Evolutionary conservation across 2,329 filamentous ascomycete genomes (phyloP).

Genomic region (Alternaria postmessia): DNA sequence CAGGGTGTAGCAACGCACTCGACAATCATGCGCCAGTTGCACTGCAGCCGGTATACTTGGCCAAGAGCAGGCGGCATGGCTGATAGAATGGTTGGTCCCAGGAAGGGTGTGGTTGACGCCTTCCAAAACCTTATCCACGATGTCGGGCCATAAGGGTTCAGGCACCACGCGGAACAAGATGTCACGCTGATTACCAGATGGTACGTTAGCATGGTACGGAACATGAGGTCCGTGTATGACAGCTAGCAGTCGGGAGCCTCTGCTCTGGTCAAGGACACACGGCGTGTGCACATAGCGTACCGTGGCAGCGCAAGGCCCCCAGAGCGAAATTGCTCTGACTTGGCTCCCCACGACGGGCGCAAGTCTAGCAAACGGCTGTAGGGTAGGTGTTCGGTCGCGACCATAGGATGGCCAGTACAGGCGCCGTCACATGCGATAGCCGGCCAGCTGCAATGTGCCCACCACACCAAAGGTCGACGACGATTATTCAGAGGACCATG

Average conservation of each 20-base stretch:
- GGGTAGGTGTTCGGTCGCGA: conserved; percentile 10
- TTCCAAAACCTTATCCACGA: conserved; percentile 47
- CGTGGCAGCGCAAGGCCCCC: neutral
- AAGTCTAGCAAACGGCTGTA: conserved; percentile 12
- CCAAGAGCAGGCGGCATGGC: conserved; percentile 9
- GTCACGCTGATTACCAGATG: conserved; percentile 27
- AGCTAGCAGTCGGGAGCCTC: conserved; percentile 25
- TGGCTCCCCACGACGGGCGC: conserved; percentile 12
- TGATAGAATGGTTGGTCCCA: conserved; percentile 23
- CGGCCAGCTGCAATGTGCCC: conserved; percentile 8
- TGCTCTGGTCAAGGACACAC: conserved; percentile 20
- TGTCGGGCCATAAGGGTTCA: conserved; percentile 41
- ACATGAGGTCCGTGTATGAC: conserved; percentile 38
- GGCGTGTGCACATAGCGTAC: conserved; percentile 13
- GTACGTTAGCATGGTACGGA: conserved; percentile 29
- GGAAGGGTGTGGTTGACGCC: conserved; percentile 38
- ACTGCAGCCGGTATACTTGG: conserved; percentile 25
- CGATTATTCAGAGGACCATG: conserved; percentile 12
- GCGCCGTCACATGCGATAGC: conserved; percentile 11
- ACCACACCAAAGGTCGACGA: conserved; percentile 8
- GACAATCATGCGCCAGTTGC: conserved; percentile 36
- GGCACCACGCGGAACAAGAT: conserved; percentile 37
- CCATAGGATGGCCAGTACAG: conserved; percentile 8
- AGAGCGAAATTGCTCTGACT: conserved; percentile 20
- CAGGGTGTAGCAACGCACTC: conserved; percentile 35